These are phyloP conservation scores for Colletotrichum sojae DNA, from an alignment of 2,329 filamentous ascomycete genomes.

Conservation along the genomic window DNA sequence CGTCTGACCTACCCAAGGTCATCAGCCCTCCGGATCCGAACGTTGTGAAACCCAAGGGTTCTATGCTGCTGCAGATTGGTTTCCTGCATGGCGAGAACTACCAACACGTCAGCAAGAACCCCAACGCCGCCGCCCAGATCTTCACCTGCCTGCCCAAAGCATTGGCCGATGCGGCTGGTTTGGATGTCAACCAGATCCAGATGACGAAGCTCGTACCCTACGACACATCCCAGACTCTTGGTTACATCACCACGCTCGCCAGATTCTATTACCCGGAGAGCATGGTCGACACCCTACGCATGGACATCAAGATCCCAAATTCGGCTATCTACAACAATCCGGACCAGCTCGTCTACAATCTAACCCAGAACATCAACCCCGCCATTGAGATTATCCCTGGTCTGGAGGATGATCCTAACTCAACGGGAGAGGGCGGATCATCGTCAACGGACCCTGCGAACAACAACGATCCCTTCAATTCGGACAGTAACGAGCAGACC, in stretches of 20 bases:
- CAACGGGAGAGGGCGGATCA: constrained; percentile 55
- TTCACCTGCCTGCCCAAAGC: constrained; percentile 83
- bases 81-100: constrained; percentile 89
- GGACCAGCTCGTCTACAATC: constrained; percentile 74
- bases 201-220: constrained; percentile 83
- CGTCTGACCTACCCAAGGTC: constrained; percentile 78
- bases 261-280: constrained; percentile 79
- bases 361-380: constrained; percentile 88
- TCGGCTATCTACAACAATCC: constrained; percentile 83
- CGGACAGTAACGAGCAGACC: constrained; percentile 63
- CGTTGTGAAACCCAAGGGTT: constrained; percentile 70
- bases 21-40: constrained; percentile 79
- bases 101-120: constrained; percentile 80
- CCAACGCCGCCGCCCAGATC: constrained; percentile 85
- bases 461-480: constrained; percentile 59
- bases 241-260: constrained; percentile 85
- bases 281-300: constrained; percentile 76
- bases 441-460: constrained; percentile 52
- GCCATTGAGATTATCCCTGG: constrained; percentile 77
- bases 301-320: constrained; percentile 79
- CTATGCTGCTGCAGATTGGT: constrained; percentile 84
- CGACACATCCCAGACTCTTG: constrained; percentile 77
- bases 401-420: constrained; percentile 56
- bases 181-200: constrained; percentile 69
- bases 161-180: constrained; percentile 73